phyloP scores from a whole-genome alignment of 163 green algal genomes.

The Coccomyxa subellipsoidea region DNA sequence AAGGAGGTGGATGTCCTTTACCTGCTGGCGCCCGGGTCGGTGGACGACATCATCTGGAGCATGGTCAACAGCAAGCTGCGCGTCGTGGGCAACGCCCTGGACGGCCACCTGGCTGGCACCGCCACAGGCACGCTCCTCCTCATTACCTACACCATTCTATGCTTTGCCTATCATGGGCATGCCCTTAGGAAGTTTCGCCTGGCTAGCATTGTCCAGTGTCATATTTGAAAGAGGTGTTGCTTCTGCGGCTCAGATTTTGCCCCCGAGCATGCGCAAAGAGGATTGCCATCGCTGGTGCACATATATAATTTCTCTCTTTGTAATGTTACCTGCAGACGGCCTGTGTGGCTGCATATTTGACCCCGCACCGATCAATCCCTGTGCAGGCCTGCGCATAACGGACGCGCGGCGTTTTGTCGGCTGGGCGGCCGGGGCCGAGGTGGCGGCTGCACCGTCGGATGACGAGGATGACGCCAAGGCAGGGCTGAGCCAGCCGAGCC shows the following conservation, averaged over 20 bases:
- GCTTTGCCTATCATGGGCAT: not conserved
- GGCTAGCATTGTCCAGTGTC: not conserved
- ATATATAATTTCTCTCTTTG: too few species aligned
- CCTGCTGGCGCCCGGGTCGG: slow-evolving; percentile 51
- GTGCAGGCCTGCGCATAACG: not conserved
- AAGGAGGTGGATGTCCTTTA: slow-evolving; percentile 62
- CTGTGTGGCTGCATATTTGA: not conserved
- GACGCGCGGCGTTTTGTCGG: not conserved
- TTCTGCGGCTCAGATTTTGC: too few species aligned
- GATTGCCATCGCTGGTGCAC: too few species aligned
- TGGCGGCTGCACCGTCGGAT: not conserved
- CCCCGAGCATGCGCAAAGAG: too few species aligned
- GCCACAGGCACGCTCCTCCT: not conserved
- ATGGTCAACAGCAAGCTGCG: slow-evolving; percentile 49
- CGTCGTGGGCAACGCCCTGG: slow-evolving; percentile 34
- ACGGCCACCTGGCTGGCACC: slow-evolving; percentile 15
- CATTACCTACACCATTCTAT: not conserved
- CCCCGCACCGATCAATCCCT: too few species aligned
- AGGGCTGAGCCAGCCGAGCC: not conserved
- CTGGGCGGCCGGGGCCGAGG: not conserved
- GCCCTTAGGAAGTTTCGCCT: not conserved
- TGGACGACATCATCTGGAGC: slow-evolving; percentile 75
- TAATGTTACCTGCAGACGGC: too few species aligned
- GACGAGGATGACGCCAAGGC: not conserved
- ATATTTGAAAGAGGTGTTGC: too few species aligned